phyloP scores from a whole-genome alignment of 2,329 filamentous ascomycete genomes.

The Dothistroma pini region DNA sequence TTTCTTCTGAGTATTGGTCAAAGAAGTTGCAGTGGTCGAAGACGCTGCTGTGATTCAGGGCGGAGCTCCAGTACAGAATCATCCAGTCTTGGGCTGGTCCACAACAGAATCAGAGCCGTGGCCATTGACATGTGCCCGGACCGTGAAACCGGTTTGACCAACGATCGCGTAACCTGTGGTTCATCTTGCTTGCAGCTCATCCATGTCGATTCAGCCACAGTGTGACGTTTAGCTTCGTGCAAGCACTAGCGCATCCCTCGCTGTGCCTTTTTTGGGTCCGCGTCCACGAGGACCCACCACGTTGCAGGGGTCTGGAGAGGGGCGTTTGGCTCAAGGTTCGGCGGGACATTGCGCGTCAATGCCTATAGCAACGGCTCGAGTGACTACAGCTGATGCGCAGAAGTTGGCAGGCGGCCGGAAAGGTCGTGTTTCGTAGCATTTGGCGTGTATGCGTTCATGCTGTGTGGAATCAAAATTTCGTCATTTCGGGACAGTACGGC shows the following conservation, averaged over 20 bases:
- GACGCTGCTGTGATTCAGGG: background rate
- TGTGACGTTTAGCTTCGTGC: constrained; percentile 13
- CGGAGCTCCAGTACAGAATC: background rate
- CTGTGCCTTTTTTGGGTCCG: background rate
- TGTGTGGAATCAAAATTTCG: background rate
- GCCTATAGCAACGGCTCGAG: background rate
- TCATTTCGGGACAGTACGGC: background rate
- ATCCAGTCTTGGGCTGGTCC: background rate
- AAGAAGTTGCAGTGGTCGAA: background rate
- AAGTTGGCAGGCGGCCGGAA: background rate
- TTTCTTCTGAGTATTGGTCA: background rate
- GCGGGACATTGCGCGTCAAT: background rate
- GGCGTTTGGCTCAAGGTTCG: constrained; percentile 21
- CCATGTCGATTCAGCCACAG: constrained; percentile 12
- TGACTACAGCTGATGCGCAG: constrained; percentile 5
- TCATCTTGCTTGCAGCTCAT: background rate
- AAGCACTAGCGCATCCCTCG: constrained; percentile 7
- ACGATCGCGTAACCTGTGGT: constrained; percentile 13
- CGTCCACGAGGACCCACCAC: background rate
- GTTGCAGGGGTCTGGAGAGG: background rate
- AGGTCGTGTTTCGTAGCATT: background rate
- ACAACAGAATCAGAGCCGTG: background rate
- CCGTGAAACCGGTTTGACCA: constrained; percentile 21
- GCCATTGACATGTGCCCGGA: constrained; percentile 4
- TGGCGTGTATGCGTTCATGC: background rate